These are phyloP conservation scores for Fraxinus greggii DNA, from an alignment of 305 asterid genomes.

Conservation along the genomic window DNA sequence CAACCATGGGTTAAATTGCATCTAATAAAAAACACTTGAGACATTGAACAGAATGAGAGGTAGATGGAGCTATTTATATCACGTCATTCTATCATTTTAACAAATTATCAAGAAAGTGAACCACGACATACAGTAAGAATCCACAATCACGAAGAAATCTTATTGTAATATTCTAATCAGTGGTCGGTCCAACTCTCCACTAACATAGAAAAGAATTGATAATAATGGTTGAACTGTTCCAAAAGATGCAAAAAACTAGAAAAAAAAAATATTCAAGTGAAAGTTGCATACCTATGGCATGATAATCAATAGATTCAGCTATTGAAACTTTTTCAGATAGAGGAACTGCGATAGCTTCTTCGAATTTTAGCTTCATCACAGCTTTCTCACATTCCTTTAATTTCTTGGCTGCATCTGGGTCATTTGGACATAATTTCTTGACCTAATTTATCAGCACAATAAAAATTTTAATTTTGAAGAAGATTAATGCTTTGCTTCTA, in stretches of 20 bases:
- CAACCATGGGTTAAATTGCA: conserved; percentile 15
- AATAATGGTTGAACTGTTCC: conserved; percentile 15
- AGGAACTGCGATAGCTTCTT: conserved; percentile 91
- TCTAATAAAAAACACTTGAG: conserved; percentile 2
- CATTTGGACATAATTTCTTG: conserved; percentile 77
- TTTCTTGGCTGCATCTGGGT: conserved; percentile 90
- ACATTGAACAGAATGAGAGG: conserved; percentile 5
- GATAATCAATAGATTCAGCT: conserved; percentile 86
- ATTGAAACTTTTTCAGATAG: conserved; percentile 58
- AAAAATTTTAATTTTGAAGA: conserved; percentile 11
- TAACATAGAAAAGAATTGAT: conserved; percentile 9
- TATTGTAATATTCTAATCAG: neutral
- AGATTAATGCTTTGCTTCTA: neutral
- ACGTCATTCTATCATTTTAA: conserved; percentile 11
- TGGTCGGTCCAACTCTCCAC: neutral
- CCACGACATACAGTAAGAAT: conserved; percentile 11
- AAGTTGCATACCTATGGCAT: conserved; percentile 61
- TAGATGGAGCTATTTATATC: conserved; percentile 12
- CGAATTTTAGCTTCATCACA: conserved; percentile 91
- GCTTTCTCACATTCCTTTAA: conserved; percentile 95
- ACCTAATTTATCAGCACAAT: conserved; percentile 45
- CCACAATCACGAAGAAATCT: conserved; percentile 6
- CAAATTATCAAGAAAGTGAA: conserved; percentile 9
- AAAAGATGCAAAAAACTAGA: conserved; percentile 4
- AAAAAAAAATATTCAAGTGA: conserved; percentile 1